A percentile compares a stretch with the other conserved stretches of the same genome.
Conservation (phyloP, 1,284 basidiomycete genomes). For the Ganoderma meredithae region DNA sequence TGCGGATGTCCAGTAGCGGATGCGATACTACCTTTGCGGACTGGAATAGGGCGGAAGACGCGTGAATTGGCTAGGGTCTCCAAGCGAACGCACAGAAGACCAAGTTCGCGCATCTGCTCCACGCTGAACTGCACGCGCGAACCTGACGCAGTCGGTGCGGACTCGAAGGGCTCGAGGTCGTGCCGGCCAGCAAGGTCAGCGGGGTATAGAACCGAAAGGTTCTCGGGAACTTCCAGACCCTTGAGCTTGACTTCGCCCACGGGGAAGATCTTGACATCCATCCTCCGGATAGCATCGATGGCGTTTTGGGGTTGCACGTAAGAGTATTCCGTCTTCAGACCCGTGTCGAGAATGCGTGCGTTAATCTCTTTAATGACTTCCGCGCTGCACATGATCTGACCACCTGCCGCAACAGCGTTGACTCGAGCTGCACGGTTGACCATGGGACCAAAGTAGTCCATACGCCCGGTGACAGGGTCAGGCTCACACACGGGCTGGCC, state of each 20-base stretch:
- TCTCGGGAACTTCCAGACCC: constrained; percentile 91
- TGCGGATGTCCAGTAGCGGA: constrained; percentile 21
- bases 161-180: constrained; percentile 52
- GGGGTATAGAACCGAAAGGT: constrained; percentile 88
- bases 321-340: constrained; percentile 63
- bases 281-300: constrained; percentile 75
- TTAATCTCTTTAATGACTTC: constrained; percentile 91
- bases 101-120: constrained; percentile 82
- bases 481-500: constrained; percentile 91
- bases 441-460: constrained; percentile 98
- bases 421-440: constrained; percentile 94
- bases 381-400: constrained; percentile 93
- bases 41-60: constrained; percentile 61
- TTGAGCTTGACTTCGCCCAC: constrained; percentile 95
- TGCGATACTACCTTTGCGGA: constrained; percentile 57
- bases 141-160: constrained; percentile 50
- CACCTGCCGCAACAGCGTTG: constrained; percentile 85
- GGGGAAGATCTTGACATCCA: constrained; percentile 79
- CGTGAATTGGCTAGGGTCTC: constrained; percentile 81
- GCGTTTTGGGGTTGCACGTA: constrained; percentile 61
- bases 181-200: constrained; percentile 78
- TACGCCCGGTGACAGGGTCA: constrained; percentile 93
- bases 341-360: constrained; percentile 62
- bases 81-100: constrained; percentile 80
- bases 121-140: constrained; percentile 76